Evolutionary conservation across 805 yeast genomes (phyloP).

Genomic region (Teunomyces panamensis): DNA sequence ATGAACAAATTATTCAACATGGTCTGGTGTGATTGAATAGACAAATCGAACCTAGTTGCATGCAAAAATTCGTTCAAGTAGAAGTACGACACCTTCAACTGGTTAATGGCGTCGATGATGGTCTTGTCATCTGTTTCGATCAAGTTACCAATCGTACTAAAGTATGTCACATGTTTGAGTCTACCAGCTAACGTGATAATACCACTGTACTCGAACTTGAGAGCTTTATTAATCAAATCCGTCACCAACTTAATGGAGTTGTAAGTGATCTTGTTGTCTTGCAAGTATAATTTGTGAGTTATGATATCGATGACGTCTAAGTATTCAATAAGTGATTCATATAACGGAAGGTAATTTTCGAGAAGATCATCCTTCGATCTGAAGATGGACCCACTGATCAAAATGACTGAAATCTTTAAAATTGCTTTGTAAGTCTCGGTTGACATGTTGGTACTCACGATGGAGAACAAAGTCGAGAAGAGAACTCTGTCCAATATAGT

Average conservation of each 20-base stretch:
- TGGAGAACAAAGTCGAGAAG: slow-evolving; percentile 39
- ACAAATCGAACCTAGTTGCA: slow-evolving; percentile 33
- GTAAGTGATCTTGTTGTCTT: slow-evolving; percentile 43
- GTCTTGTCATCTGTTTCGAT: slow-evolving; percentile 36
- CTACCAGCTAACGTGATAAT: slow-evolving; percentile 45
- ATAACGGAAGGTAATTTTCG: slow-evolving; percentile 35
- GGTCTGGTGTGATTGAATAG: slow-evolving; percentile 37
- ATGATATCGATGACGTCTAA: slow-evolving; percentile 42
- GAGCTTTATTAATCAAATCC: slow-evolving; percentile 41
- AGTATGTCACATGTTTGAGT: slow-evolving; percentile 46
- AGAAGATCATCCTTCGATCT: slow-evolving; percentile 31
- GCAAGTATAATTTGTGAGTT: slow-evolving; percentile 40
- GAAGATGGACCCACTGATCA: slow-evolving; percentile 45
- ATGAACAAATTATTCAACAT: slow-evolving; percentile 40
- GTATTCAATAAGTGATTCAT: slow-evolving; percentile 34
- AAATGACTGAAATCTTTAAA: slow-evolving; percentile 39
- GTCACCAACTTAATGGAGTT: slow-evolving; percentile 45
- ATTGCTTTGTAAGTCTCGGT: slow-evolving; percentile 46
- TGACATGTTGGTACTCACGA: slow-evolving; percentile 40
- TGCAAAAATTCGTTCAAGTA: slow-evolving; percentile 36
- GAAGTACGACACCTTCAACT: slow-evolving; percentile 32
- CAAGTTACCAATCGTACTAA: slow-evolving; percentile 40
- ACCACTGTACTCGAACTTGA: slow-evolving; percentile 40
- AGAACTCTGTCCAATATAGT: slow-evolving; percentile 38
- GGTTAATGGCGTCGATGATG: slow-evolving; percentile 27